A percentile compares a stretch with the other conserved stretches of the same genome.
Conservation (phyloP, 1,284 basidiomycete genomes). For the Austroboletus olivaceoglutinosus region DNA sequence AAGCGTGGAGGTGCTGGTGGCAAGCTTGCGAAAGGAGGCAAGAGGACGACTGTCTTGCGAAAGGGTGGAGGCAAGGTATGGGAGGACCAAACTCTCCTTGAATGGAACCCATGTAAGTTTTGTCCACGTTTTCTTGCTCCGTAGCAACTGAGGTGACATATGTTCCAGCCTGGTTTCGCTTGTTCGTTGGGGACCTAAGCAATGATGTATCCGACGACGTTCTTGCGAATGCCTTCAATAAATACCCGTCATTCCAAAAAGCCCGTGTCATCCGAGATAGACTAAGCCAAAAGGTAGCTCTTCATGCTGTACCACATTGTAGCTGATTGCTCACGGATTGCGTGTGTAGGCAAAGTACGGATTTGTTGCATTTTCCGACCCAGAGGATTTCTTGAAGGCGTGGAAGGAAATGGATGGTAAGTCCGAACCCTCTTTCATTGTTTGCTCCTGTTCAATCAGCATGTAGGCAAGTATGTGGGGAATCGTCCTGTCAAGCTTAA, state of each 20-base stretch:
- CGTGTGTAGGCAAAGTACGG: conserved; percentile 84
- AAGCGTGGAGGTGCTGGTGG: conserved; percentile 81
- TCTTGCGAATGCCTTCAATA: conserved; percentile 87
- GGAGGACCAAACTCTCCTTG: conserved; percentile 96
- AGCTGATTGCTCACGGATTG: conserved; percentile 2
- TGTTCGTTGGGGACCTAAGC: conserved; percentile 97
- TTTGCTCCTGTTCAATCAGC: conserved; percentile 5
- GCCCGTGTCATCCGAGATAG: conserved; percentile 93
- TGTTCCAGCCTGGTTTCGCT: conserved; percentile 85
- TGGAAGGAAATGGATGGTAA: conserved; percentile 99
- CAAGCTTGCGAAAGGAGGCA: conserved; percentile 85
- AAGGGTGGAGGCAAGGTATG: conserved; percentile 95
- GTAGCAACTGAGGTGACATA: neutral
- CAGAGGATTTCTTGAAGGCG: conserved; percentile 96
- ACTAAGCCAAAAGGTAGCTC: conserved; percentile 77
- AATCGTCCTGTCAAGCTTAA: conserved; percentile 91
- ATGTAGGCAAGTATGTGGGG: conserved; percentile 90
- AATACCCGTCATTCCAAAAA: conserved; percentile 91
- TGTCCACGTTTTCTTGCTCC: neutral
- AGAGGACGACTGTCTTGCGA: conserved; percentile 89
- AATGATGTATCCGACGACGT: conserved; percentile 98
- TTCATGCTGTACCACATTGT: neutral
- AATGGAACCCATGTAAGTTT: conserved; percentile 93
- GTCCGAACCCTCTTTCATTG: conserved; percentile 26
- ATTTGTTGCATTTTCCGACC: conserved; percentile 97